These are phyloP conservation scores for Penicillium olsonii DNA, from an alignment of 2,329 filamentous ascomycete genomes.

Conservation along the genomic window DNA sequence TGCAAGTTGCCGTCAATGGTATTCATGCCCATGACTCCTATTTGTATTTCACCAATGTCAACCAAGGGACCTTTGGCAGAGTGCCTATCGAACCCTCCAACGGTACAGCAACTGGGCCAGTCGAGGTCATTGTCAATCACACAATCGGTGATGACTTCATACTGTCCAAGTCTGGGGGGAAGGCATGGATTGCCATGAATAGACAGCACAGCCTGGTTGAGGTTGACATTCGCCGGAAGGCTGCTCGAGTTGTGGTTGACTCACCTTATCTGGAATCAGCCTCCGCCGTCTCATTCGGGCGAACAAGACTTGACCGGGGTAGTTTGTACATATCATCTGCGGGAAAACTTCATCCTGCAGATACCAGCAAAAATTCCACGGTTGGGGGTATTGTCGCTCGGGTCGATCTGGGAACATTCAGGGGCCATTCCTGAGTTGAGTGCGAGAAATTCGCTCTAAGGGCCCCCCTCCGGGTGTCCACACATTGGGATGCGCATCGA, in stretches of 20 bases:
- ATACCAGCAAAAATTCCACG: background rate
- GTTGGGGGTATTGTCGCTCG: background rate
- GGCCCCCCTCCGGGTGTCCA: no score
- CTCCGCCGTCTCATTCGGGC: background rate
- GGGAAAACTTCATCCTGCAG: background rate
- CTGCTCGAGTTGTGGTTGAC: background rate
- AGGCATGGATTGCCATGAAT: background rate
- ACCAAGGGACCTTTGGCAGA: background rate
- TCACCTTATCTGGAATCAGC: background rate
- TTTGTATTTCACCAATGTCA: background rate
- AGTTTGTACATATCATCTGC: background rate
- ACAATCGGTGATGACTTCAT: background rate
- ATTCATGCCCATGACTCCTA: background rate
- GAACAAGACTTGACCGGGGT: background rate
- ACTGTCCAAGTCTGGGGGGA: background rate
- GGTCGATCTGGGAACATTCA: background rate
- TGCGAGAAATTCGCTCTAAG: no score
- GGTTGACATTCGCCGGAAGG: background rate
- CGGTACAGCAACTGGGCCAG: background rate
- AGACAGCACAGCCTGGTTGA: background rate
- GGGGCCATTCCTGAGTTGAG: no score
- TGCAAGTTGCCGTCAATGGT: background rate
- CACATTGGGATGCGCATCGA: no score
- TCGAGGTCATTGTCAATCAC: background rate
- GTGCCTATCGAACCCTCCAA: background rate